These are phyloP conservation scores for Tubosaeta sp. DNA, from an alignment of 768 basidiomycete genomes.

Conservation along the genomic window DNA sequence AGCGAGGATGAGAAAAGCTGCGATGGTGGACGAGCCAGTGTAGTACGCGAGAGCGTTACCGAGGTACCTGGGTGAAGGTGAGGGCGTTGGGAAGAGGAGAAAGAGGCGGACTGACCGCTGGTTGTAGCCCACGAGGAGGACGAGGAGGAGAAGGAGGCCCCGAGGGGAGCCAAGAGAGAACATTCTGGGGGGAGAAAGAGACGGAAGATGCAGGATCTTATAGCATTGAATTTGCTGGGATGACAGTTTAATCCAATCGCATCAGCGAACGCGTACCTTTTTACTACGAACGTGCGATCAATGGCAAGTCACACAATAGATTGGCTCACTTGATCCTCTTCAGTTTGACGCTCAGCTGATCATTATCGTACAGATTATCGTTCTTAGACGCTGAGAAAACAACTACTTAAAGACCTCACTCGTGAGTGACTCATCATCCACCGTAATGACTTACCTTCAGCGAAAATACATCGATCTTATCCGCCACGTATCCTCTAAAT, in stretches of 20 bases:
- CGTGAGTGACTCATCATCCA: not conserved
- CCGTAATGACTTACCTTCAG: slow-evolving; percentile 11
- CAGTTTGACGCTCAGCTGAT: no score
- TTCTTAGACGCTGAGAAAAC: not conserved
- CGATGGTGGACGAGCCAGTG: slow-evolving; percentile 27
- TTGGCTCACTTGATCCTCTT: no score
- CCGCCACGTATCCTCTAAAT: slow-evolving; percentile 28
- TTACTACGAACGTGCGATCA: slow-evolving; percentile 1
- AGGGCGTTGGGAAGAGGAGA: not conserved
- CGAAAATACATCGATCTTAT: slow-evolving; percentile 38
- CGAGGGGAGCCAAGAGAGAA: slow-evolving; percentile 10
- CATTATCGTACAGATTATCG: not conserved
- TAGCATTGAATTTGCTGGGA: no score
- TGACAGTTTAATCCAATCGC: not conserved
- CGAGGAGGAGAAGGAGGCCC: slow-evolving; percentile 17
- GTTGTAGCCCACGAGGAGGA: slow-evolving; percentile 16
- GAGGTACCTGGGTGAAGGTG: slow-evolving; percentile 10
- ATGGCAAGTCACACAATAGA: not conserved
- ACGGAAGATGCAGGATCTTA: not conserved
- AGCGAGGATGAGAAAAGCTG: slow-evolving; percentile 25
- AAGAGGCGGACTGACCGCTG: slow-evolving; percentile 9
- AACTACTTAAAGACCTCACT: not conserved
- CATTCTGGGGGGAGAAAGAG: slow-evolving; percentile 1
- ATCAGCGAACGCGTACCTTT: not conserved
- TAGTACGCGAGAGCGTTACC: slow-evolving; percentile 20